These are phyloP conservation scores for Lactifluus piperatus DNA, from an alignment of 768 basidiomycete genomes.

Conservation along the genomic window DNA sequence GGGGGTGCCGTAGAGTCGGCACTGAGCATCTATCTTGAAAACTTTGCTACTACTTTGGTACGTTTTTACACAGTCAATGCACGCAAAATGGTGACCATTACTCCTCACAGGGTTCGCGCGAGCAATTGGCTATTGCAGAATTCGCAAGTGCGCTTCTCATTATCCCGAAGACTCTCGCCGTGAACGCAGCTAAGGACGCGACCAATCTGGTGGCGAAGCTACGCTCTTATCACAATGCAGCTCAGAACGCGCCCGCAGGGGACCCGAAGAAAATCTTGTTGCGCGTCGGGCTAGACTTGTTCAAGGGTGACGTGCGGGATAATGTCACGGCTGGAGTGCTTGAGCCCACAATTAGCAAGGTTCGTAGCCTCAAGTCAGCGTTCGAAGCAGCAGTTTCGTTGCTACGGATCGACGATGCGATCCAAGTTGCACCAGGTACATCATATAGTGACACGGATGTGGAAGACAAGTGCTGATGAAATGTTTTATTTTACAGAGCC, in stretches of 20 bases:
- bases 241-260: conserved; percentile 82
- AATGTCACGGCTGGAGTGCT: conserved; percentile 89
- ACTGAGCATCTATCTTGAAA: conserved; percentile 94
- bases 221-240: conserved; percentile 93
- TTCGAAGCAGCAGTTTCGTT: conserved; percentile 94
- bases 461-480: not conserved
- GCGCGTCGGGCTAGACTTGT: conserved; percentile 89
- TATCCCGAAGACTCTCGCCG: conserved; percentile 93
- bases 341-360: conserved; percentile 95
- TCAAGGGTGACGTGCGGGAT: conserved; percentile 92
- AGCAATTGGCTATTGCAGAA: conserved; percentile 98
- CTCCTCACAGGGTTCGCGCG: conserved; percentile 75
- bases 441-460: conserved; percentile 1
- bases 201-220: conserved; percentile 96
- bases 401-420: conserved; percentile 93
- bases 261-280: conserved; percentile 88
- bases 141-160: conserved; percentile 88
- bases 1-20: conserved; percentile 97
- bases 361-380: conserved; percentile 93
- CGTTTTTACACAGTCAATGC: conserved; percentile 25
- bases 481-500: conserved; percentile 39
- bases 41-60: conserved; percentile 96
- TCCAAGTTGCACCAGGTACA: conserved; percentile 76
- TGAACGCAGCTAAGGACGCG: conserved; percentile 98
- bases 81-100: not conserved